A percentile compares a stretch with the other conserved stretches of the same genome.
Evolutionary conservation across 306 rosid genomes (phyloP).

Genomic region (Styphnolobium japonicum): DNA sequence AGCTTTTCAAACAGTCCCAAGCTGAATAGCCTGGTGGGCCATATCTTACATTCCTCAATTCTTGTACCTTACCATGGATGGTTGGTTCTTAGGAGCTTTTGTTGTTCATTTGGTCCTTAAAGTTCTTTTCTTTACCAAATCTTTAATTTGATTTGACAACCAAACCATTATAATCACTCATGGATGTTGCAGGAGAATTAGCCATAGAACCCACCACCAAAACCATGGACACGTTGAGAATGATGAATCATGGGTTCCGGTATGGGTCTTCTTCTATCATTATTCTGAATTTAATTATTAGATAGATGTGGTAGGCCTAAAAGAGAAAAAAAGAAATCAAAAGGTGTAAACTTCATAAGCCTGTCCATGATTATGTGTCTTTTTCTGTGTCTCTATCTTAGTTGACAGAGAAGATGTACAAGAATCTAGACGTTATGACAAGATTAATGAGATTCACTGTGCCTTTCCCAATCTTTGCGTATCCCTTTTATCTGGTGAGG

Average conservation of each 20-base stretch:
- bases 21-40: slow-evolving; percentile 60
- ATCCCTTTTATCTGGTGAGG: slow-evolving; percentile 70
- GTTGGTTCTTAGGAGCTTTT: slow-evolving; percentile 26
- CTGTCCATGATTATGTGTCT: background rate
- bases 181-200: slow-evolving; percentile 56
- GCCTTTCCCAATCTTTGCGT: slow-evolving; percentile 70
- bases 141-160: background rate
- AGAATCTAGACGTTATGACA: slow-evolving; percentile 36
- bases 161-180: background rate
- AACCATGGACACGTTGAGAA: slow-evolving; percentile 84
- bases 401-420: slow-evolving; percentile 64
- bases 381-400: slow-evolving; percentile 4
- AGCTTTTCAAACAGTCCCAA: slow-evolving; percentile 66
- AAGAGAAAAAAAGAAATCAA: background rate
- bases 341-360: background rate
- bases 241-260: slow-evolving; percentile 87
- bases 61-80: slow-evolving; percentile 82
- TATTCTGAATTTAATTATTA: background rate
- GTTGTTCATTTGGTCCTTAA: background rate
- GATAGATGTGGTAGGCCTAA: background rate
- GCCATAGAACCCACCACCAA: slow-evolving; percentile 81
- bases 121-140: too few species aligned
- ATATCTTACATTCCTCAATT: slow-evolving; percentile 65
- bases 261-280: slow-evolving; percentile 25
- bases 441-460: slow-evolving; percentile 52